Conservation (phyloP, 2,329 filamentous ascomycete species). For the Tricladium varicosporioides region DNA sequence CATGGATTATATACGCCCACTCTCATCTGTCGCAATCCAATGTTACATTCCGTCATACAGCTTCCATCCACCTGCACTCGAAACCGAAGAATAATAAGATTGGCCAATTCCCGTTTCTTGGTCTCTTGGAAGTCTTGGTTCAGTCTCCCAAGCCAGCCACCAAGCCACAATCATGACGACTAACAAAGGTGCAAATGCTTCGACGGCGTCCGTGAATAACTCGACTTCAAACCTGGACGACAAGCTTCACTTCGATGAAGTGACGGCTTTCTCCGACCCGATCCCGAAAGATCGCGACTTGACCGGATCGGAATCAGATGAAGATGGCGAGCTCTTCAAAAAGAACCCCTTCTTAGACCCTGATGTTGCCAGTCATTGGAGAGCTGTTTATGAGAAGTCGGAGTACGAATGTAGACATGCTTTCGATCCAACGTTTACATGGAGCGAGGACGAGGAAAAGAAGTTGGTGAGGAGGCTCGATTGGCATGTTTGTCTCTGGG, state of each 20-base stretch:
- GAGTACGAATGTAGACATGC: constrained; percentile 17
- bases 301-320: constrained; percentile 2
- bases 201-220: background rate
- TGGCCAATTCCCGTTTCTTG: too few relatives aligned
- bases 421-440: constrained; percentile 18
- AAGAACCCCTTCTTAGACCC: constrained; percentile 14
- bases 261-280: constrained; percentile 3
- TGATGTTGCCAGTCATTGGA: constrained; percentile 13
- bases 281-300: constrained; percentile 3
- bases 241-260: constrained; percentile 6
- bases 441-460: constrained; percentile 21
- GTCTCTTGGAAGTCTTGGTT: too few relatives aligned
- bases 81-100: too few relatives aligned
- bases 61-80: too few relatives aligned
- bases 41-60: too few relatives aligned
- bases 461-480: constrained; percentile 15
- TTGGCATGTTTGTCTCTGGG: constrained; percentile 9
- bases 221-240: background rate
- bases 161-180: background rate
- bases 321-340: background rate
- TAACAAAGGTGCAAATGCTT: background rate
- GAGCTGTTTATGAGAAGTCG: constrained; percentile 13
- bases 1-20: too few relatives aligned
- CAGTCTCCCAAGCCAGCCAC: background rate
- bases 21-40: too few relatives aligned